Conservation (phyloP, 176 grass and related monocot species). For the Bonia amplexicaulis region DNA sequence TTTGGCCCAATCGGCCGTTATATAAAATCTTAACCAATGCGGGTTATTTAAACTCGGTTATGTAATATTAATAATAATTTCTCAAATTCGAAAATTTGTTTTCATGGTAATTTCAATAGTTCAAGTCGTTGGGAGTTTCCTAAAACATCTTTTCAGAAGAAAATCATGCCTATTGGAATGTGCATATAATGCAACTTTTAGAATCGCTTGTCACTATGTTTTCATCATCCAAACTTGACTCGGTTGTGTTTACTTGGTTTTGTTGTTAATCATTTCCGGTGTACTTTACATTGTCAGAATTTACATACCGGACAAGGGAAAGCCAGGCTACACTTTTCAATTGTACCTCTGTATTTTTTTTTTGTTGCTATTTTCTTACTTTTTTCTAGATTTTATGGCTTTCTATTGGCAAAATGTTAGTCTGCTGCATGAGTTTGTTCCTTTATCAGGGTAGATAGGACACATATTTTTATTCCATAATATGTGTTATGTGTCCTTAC, state of each 20-base stretch:
- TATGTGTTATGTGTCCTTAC: no score
- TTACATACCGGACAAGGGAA: not conserved
- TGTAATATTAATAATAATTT: no score
- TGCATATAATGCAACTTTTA: not conserved
- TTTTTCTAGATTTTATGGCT: no score
- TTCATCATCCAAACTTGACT: conserved; percentile 11
- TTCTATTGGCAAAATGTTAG: no score
- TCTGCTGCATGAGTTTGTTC: no score
- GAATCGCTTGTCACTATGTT: not conserved
- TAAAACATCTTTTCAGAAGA: not conserved
- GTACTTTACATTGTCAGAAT: not conserved
- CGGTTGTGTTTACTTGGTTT: not conserved
- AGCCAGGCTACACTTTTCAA: not conserved
- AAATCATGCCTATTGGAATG: conserved; percentile 2
- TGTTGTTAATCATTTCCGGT: not conserved
- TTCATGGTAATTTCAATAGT: conserved; percentile 79
- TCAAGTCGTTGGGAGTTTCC: not conserved
- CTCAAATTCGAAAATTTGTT: no score
- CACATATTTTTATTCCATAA: no score
- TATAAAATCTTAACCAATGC: no score
- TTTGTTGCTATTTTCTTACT: no score
- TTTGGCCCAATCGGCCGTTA: no score
- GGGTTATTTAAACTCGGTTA: no score
- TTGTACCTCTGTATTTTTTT: not conserved
- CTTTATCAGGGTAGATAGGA: no score